Percentiles rank a stretch among this genome's conserved stretches.
Evolutionary conservation across 768 basidiomycete genomes (phyloP).

Genomic region (Boletus pseudo-olivaceus): DNA sequence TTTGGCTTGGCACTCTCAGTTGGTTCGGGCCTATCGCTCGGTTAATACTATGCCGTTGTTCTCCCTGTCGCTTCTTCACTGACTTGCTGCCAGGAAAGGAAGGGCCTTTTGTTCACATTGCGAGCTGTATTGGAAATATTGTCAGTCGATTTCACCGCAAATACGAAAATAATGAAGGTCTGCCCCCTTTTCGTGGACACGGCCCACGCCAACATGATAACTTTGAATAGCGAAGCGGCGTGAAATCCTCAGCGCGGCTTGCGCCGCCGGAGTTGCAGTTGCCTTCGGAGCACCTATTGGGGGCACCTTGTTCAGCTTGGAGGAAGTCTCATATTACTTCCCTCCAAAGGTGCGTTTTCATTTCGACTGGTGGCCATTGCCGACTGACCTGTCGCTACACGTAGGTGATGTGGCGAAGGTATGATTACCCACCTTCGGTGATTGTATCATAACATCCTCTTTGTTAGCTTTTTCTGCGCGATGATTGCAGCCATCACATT

Average conservation of each 20-base stretch:
- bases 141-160: constrained; percentile 80
- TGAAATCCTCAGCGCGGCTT: constrained; percentile 92
- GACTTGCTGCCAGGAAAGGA: constrained; percentile 48
- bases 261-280: constrained; percentile 96
- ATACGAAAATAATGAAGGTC: constrained; percentile 95
- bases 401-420: constrained; percentile 94
- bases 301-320: constrained; percentile 87
- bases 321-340: constrained; percentile 96
- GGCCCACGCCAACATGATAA: neutral
- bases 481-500: constrained; percentile 96
- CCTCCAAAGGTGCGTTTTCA: constrained; percentile 70
- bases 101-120: constrained; percentile 88
- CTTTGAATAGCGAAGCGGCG: constrained; percentile 71
- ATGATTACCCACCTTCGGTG: constrained; percentile 10
- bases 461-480: constrained; percentile 91
- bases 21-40: constrained; percentile 86
- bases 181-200: constrained; percentile 11
- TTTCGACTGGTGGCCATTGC: neutral
- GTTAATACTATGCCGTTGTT: constrained; percentile 32
- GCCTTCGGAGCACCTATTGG: constrained; percentile 97
- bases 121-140: constrained; percentile 90
- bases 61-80: neutral
- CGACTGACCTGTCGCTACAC: constrained; percentile 1
- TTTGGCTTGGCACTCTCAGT: constrained; percentile 88
- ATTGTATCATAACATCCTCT: constrained; percentile 8